Base-by-base conservation (phyloP, 805 yeast species). In the Kurtzmaniella cleridarum region DNA sequence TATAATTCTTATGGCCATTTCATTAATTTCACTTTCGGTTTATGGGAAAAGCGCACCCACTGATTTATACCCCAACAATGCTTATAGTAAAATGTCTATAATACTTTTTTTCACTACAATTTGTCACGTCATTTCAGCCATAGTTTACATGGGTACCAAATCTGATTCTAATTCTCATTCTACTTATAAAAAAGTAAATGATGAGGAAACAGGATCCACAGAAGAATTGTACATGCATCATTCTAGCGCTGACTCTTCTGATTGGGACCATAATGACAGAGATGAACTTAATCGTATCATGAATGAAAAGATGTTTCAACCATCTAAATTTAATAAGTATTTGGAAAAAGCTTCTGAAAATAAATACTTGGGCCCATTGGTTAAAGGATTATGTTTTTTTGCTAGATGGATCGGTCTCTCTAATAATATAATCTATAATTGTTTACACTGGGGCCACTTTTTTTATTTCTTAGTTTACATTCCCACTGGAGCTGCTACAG, bases 41-140 rank as follows among this genome's bases (percentile, higher is more conserved):
- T 87, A 81, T 53, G 73, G 77, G 30, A 57, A 66, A 3, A 66
- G 81, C 13, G 81, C 79, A 17, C 83, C 85, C 0, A 69, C 51
- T 40, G 61, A 55, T 27, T 64, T 87, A 50, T 91, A 87, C 56
- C 95, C 95, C 1, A 69, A 73, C 30, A 86, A 86, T 54, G 81
- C 84, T 1, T 89, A 89, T 59, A 62, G 76, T 11, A 75, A 71
- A 50, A 78, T 85, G 78, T 73, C 84, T 17, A 64, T 75, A 53
- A 73, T 84, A 9, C 60, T 88, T 42, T 59, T 82, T 9, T 54
- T 81, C 36, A 57, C 78, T 9, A 59, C 79, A 2, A 41, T 72
- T 2, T 59, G 66, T 2, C 95, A 86, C 47, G 76, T 73, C 53
- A 43, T 66, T 10, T 54, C 77, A 13, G 81, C 88, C 0, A 47